Evolutionary conservation across 371 early-diverging fungal species (phyloP).

Genomic region (Mortierella sp.): DNA sequence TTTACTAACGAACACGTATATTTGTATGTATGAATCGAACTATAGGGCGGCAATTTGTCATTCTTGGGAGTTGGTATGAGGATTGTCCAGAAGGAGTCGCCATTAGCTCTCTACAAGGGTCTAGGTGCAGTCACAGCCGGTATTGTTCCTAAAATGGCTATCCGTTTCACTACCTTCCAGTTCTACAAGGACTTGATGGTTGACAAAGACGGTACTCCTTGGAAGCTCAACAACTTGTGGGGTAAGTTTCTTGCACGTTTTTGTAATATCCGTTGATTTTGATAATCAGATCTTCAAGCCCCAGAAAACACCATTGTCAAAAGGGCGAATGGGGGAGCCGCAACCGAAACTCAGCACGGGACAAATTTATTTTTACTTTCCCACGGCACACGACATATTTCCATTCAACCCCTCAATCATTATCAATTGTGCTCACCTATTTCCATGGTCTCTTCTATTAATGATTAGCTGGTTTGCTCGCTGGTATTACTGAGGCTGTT

Average conservation of each 20-base stretch:
- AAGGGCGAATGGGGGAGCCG: conserved; percentile 5
- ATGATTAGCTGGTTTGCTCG: conserved; percentile 88
- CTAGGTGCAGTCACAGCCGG: conserved; percentile 96
- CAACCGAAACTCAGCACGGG: conserved; percentile 3
- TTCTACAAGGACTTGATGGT: conserved; percentile 88
- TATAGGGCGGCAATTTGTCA: conserved; percentile 60
- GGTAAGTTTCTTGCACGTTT: conserved; percentile 63
- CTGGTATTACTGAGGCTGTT: conserved; percentile 96
- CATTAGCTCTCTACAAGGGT: conserved; percentile 95
- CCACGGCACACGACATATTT: conserved; percentile 19
- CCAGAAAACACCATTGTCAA: neutral
- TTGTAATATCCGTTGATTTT: conserved; percentile 6
- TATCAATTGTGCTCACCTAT: neutral
- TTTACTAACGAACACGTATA: neutral
- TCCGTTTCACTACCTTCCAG: conserved; percentile 97
- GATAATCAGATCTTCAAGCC: conserved; percentile 5
- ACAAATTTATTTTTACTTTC: conserved; percentile 28
- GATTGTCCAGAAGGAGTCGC: conserved; percentile 91
- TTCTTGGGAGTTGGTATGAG: conserved; percentile 88
- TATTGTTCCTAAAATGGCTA: conserved; percentile 99
- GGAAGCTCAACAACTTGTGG: conserved; percentile 81
- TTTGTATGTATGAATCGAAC: neutral
- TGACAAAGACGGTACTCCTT: conserved; percentile 75
- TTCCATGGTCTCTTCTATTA: neutral
- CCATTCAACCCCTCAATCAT: conserved; percentile 6